Base-by-base conservation (phyloP, 352 stramenopile species). In the Phytophthora pisi region DNA sequence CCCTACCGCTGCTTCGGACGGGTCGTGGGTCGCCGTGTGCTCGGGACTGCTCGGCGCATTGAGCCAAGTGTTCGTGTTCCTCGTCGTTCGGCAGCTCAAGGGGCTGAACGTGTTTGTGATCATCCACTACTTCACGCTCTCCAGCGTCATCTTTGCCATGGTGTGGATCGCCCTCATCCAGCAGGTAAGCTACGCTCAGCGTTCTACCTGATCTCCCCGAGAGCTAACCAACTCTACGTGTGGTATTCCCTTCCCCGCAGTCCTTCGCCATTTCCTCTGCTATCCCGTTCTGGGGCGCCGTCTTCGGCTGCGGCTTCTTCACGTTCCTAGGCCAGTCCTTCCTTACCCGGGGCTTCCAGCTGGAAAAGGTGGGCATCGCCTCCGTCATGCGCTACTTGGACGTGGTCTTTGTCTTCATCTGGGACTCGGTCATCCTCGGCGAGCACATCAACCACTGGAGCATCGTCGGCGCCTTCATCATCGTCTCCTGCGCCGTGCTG, bases 361-460 rank as follows among this genome's bases (percentile, higher is more conserved):
- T 88, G 8, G 81, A 90, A 57, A 81, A 86, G 31, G 77, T 74
- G 1, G 84, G 79, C 24, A 66, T 82, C 24, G 84, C 84, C 4
- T 82, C 81, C 13, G 74, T 88, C 45, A 90, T 89, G 81, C 79
- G 81, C 42, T 89, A 89, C 52, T 47, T 90, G 36, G 84, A 90
- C 63, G 80, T 92, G 9, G 79, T 89, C 9, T 88, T 77, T 63
- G 80, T 89, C 7, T 92, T 92, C 51, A 57, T 89, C 13, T 90
- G 80, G 79, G 81, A 92, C 66, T 69, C 65, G n/a, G 28, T 68
- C 20, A 68, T 86, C 38, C 70, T 89, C 15, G 68, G 72, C 6
- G 64, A 66, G 7, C 61, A 49, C 2, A 55, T 66, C 15, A 77
- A 76, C 45, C 66, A 74, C 36, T 80, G 68, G 61, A 55, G 46